phyloP scores from a whole-genome alignment of 768 basidiomycete species.

The Rhodotorula kratochvilovae region DNA sequence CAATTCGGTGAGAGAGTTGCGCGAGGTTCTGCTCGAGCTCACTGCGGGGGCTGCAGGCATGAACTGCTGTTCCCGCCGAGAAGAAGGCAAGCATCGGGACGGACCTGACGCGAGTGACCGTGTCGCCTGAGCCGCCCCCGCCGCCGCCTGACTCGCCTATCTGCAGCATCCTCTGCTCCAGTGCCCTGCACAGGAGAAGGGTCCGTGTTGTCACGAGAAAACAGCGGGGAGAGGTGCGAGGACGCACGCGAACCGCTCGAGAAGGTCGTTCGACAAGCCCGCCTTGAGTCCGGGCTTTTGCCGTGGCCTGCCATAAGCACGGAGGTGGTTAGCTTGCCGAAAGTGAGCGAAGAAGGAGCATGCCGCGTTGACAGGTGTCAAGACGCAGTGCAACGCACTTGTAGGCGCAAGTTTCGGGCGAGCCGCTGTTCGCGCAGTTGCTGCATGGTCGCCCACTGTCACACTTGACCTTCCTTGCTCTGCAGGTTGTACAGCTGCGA shows the following conservation, averaged over 20 bases:
- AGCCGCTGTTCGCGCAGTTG: not conserved
- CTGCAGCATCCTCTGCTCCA: no score
- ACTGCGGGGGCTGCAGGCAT: not conserved
- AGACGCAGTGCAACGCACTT: not conserved
- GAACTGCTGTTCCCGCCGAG: no score
- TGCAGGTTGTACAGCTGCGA: not conserved
- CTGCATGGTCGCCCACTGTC: not conserved
- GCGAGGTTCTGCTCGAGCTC: not conserved
- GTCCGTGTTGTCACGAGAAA: no score
- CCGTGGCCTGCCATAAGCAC: not conserved
- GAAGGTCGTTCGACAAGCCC: not conserved
- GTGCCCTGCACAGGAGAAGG: no score
- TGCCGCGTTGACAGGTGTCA: no score
- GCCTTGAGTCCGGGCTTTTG: not conserved
- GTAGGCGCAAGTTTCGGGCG: not conserved
- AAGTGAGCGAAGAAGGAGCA: no score
- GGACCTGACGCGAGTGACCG: no score
- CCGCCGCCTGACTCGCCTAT: no score
- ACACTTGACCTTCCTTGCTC: not conserved
- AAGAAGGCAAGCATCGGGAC: no score
- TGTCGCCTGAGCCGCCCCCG: no score
- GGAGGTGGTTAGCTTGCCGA: no score
- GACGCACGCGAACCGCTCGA: not conserved
- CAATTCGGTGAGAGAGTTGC: not conserved
- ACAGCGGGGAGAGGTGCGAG: no score